Evolutionary conservation across 2,329 filamentous ascomycete genomes (phyloP).

Genomic region (Sporothrix humicola): DNA sequence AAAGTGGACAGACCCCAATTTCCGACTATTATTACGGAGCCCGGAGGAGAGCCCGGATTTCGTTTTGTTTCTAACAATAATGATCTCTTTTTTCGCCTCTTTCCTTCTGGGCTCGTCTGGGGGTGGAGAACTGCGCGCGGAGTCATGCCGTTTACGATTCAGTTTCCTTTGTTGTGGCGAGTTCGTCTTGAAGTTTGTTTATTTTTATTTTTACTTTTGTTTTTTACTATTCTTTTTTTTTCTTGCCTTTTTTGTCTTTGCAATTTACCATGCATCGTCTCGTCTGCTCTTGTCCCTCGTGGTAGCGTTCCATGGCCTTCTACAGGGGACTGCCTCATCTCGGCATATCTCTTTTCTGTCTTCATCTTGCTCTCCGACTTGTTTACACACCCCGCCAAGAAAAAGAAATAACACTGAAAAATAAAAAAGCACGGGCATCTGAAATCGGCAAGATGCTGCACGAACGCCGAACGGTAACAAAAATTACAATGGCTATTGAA

Average conservation of each 20-base stretch:
- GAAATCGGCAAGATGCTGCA: constrained; percentile 19
- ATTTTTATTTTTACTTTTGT: not conserved
- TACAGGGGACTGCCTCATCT: constrained; percentile 3
- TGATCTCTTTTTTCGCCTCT: not conserved
- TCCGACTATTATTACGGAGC: constrained; percentile 24
- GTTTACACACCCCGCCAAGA: not conserved
- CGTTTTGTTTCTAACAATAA: too few species aligned
- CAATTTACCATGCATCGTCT: not conserved
- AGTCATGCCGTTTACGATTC: constrained; percentile 20
- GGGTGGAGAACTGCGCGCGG: constrained; percentile 8
- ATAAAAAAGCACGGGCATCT: constrained; percentile 1
- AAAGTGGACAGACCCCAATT: not conserved
- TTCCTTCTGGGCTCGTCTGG: not conserved
- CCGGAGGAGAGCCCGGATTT: constrained; percentile 2
- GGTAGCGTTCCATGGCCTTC: constrained; percentile 1
- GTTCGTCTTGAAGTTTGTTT: not conserved
- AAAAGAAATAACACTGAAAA: not conserved
- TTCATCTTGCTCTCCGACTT: not conserved
- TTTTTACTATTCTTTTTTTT: not conserved
- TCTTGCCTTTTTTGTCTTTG: not conserved
- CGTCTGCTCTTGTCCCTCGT: not conserved
- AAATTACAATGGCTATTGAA: not conserved
- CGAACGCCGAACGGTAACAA: not conserved
- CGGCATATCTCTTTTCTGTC: constrained; percentile 11
- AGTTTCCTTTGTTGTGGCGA: not conserved